phyloP scores from a whole-genome alignment of 805 yeast genomes.

The Candida sanyiensis region DNA sequence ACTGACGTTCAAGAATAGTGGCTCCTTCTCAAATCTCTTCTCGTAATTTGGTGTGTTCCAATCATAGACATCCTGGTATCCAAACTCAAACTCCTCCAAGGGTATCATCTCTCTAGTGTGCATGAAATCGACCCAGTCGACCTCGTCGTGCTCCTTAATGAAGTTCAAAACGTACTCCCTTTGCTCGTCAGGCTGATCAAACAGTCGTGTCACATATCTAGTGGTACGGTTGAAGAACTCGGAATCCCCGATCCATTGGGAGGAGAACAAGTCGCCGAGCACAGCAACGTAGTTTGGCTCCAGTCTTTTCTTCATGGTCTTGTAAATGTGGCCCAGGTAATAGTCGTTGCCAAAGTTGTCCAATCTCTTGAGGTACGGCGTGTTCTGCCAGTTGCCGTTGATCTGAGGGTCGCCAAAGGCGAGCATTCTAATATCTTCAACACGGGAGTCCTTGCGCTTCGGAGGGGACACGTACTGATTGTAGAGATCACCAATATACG shows the following conservation, averaged over 20 bases:
- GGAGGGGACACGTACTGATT: slow-evolving; percentile 27
- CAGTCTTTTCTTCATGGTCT: slow-evolving; percentile 54
- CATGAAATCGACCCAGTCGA: slow-evolving; percentile 48
- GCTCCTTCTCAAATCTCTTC: slow-evolving; percentile 39
- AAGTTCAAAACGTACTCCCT: slow-evolving; percentile 44
- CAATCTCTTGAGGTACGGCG: slow-evolving; percentile 65
- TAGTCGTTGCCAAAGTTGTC: slow-evolving; percentile 90
- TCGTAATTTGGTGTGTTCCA: slow-evolving; percentile 45
- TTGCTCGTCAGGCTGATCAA: slow-evolving; percentile 51
- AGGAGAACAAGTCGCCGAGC: slow-evolving; percentile 87
- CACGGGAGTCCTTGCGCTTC: slow-evolving; percentile 11
- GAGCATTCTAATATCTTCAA: slow-evolving; percentile 54
- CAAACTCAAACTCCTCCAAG: slow-evolving; percentile 37
- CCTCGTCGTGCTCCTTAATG: slow-evolving; percentile 42
- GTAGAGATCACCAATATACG: slow-evolving; percentile 21
- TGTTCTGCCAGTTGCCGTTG: slow-evolving; percentile 74
- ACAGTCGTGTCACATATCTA: slow-evolving; percentile 66
- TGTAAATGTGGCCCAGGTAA: slow-evolving; percentile 79
- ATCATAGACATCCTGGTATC: slow-evolving; percentile 56
- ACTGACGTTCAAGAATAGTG: slow-evolving; percentile 73
- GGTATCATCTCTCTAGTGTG: slow-evolving; percentile 28
- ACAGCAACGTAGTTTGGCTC: slow-evolving; percentile 79
- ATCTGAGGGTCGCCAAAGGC: slow-evolving; percentile 97
- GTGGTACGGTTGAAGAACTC: slow-evolving; percentile 79
- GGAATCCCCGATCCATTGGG: slow-evolving; percentile 89